Base-by-base conservation (phyloP, 306 rosid genomes). In the Ochetophila trinervis region DNA sequence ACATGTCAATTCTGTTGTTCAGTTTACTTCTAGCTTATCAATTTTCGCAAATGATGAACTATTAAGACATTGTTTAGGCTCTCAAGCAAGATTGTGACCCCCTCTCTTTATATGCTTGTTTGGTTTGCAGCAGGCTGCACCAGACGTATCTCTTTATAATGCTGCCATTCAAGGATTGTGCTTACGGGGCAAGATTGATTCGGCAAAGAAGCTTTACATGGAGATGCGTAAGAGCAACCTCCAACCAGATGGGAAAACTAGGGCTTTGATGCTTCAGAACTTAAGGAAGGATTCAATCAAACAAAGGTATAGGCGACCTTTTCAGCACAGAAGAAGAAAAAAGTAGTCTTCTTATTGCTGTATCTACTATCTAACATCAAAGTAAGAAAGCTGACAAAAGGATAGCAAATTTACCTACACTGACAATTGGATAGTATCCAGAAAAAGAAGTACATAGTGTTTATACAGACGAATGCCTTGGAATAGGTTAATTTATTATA, bases 141-240 rank as follows among this genome's bases (percentile, higher is more conserved):
- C 89, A 21, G 76, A 83, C 67, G 82, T 77, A 8, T 69, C 91
- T 22, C 82, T 93, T 7, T 93, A 86, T 71, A 87, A 93, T 66
- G 87, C 89, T 27, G 93, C 62, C 20, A 55, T 89, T 67, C 98
- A 93, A 72, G 97, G 93, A 76, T 66, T 87, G 94, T 87, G 89
- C 84, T 82, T 87, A 23, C 68, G 80, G 55, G 72, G 91, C 58
- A 84, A 86, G 71, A 70, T 59, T 21, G 78, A 86, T 37, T 70
- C 66, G 44, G 91, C 91, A 11, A 87, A 84, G 62, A 83, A 83
- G 78, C 78, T 84, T 37, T 86, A 87, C 56, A 5, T 20, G 13
- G 83, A 80, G 62, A 87, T 93, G 98, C 81, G 76, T 0, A 65
- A 86, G 50, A 51, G 30, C 1, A 74, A 76, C 67, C 80, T 93